Evolutionary conservation across 208 protist genomes (phyloP), one percentile per base, ranked within the genome.

Genomic region (Acanthamoeba lenticulata): DNA sequence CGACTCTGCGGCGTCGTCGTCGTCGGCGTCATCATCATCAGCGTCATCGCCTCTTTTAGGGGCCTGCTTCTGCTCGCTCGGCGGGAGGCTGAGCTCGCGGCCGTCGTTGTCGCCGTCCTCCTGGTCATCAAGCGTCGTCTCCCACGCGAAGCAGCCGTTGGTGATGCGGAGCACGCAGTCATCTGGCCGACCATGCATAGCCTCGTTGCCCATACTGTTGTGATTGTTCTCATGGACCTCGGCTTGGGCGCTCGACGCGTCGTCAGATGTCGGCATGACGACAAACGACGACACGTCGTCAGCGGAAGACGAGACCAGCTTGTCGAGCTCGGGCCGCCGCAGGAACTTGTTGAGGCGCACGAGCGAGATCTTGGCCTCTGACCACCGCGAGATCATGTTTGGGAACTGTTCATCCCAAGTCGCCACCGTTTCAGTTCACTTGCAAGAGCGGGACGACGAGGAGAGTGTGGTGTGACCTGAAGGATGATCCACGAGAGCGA

Each of bases 261-360:
- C 52, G n/a, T n/a, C n/a, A n/a, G 15, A 60, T 60, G 21, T 60
- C 52, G 11, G 11, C 52, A 60, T 60, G 15, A 60, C 52, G 11
- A 60, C 52, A 27, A 21, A 21, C 21, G 15, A 27, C 52, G 11
- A 60, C 52, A 60, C 21, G 52, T 60, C 52, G 21, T 60, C 52
- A 60, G 21, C 52, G 21, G 52, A 21, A 60, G 21, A 21, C 21
- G 52, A 11, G 52, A 27, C 52, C 52, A 60, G 11, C 52, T 21
- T 60, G 21, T 60, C 52, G 15, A 38, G 65, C 65, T 77, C 65
- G 27, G 9, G 9, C 9, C n/a, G 57, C 0, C 86, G n/a, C 21
- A 95, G 40, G 77, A 95, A 95, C 11, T 81, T 93, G 90, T 94
- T 92, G 36, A 95, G 65, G 89, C 94, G 93, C 24, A 67, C 49